phyloP scores from a whole-genome alignment of 75 land plant genomes.

The Chamaecyparis obtusa region DNA sequence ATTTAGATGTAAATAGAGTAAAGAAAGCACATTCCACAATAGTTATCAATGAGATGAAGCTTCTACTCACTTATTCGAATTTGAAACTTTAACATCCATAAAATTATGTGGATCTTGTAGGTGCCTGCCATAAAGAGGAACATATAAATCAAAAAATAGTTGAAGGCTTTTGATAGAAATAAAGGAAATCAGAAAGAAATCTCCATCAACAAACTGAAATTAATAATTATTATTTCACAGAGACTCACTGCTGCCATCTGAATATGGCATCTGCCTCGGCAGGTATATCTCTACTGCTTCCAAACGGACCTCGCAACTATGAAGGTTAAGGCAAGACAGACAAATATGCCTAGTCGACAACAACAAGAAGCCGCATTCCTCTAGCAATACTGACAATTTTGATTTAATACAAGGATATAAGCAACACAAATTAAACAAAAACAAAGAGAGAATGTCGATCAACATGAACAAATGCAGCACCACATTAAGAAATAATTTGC shows the following conservation, averaged over 20 bases:
- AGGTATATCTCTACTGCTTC: constrained; percentile 39
- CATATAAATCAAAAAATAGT: not conserved
- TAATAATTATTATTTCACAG: not conserved
- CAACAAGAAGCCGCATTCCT: not conserved
- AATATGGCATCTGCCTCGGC: constrained; percentile 70
- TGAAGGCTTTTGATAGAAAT: not conserved
- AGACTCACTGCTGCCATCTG: constrained; percentile 80
- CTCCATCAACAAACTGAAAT: not conserved
- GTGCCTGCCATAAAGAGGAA: constrained; percentile 33
- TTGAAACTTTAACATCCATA: constrained; percentile 61
- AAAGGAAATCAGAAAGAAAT: not conserved
- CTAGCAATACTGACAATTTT: not conserved
- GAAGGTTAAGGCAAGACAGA: constrained; percentile 15
- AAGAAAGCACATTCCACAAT: not conserved
- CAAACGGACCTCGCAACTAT: constrained; percentile 64
- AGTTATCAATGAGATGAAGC: not conserved
- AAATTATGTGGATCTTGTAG: constrained; percentile 68
- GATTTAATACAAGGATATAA: not conserved
- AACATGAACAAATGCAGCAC: not conserved
- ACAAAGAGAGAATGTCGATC: not conserved
- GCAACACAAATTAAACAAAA: not conserved
- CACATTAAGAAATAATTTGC: not conserved
- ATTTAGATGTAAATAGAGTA: not conserved
- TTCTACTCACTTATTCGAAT: constrained; percentile 47
- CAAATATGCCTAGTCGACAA: not conserved